These are phyloP conservation scores for Trichoderma erinaceum DNA, from an alignment of 495 filamentous ascomycete species.

Conservation along the genomic window DNA sequence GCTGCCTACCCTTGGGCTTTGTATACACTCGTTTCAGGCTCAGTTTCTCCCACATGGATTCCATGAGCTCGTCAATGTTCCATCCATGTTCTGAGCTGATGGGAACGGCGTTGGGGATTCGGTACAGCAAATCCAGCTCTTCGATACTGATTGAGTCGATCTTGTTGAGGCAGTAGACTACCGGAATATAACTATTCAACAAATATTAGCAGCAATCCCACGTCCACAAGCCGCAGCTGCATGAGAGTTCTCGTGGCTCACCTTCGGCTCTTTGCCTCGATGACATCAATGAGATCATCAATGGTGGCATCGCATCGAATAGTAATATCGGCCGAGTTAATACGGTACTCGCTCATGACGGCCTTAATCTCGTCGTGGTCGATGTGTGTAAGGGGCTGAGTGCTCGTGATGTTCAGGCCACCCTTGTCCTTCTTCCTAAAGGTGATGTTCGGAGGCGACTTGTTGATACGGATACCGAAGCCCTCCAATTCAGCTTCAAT, in stretches of 20 bases:
- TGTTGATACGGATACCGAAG: slow-evolving; percentile 97
- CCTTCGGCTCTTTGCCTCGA: slow-evolving; percentile 86
- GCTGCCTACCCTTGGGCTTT: slow-evolving; percentile 92
- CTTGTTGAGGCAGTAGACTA: slow-evolving; percentile 98
- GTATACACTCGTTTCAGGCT: slow-evolving; percentile 90
- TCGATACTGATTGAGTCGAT: slow-evolving; percentile 98
- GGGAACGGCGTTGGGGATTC: slow-evolving; percentile 92
- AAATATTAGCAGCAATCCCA: neutral
- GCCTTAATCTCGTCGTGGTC: slow-evolving; percentile 95
- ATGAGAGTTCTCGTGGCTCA: neutral
- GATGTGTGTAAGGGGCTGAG: slow-evolving; percentile 84
- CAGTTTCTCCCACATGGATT: slow-evolving; percentile 97
- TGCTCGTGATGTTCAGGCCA: slow-evolving; percentile 89
- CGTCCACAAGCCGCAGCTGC: neutral
- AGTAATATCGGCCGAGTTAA: slow-evolving; percentile 93
- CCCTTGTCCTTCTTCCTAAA: slow-evolving; percentile 99
- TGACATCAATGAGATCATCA: slow-evolving; percentile 86
- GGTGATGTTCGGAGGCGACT: slow-evolving; percentile 90
- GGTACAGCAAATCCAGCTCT: slow-evolving; percentile 90
- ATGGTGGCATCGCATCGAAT: slow-evolving; percentile 89
- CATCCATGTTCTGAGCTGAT: slow-evolving; percentile 98
- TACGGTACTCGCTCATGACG: slow-evolving; percentile 95
- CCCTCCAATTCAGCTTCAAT: slow-evolving; percentile 97
- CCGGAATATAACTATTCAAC: slow-evolving; percentile 71
- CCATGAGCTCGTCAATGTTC: slow-evolving; percentile 95